Evolutionary conservation across 257 asterid species (phyloP).

Genomic region (Rauvolfia tetraphylla): DNA sequence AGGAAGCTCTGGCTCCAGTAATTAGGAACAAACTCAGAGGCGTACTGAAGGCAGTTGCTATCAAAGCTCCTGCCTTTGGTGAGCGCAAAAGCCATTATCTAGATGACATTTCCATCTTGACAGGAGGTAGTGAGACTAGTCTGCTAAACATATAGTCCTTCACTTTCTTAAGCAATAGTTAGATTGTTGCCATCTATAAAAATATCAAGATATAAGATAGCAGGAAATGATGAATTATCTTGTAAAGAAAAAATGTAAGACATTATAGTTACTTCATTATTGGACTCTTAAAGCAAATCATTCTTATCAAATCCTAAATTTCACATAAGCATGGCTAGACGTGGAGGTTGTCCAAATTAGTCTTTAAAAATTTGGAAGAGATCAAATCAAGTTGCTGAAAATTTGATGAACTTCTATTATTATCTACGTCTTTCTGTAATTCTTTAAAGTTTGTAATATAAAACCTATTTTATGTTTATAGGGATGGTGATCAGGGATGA

Average conservation of each 20-base stretch:
- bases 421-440: neutral
- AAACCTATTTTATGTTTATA: conserved; percentile 11
- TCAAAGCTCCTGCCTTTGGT: conserved; percentile 78
- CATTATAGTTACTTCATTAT: neutral
- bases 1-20: conserved; percentile 76
- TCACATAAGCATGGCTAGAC: neutral
- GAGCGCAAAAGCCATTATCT: conserved; percentile 74
- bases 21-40: conserved; percentile 77
- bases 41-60: conserved; percentile 62
- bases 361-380: neutral
- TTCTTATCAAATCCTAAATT: neutral
- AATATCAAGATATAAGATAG: neutral
- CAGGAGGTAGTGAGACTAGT: conserved; percentile 60
- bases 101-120: conserved; percentile 75
- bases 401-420: neutral
- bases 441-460: neutral
- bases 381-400: neutral
- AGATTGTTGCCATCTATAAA: neutral
- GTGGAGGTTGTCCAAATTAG: neutral
- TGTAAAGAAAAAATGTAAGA: neutral
- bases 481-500: conserved; percentile 85
- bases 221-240: neutral
- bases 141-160: neutral
- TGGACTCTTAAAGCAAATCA: neutral
- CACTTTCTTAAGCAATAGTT: neutral